Base-by-base conservation (phyloP, 2,329 filamentous ascomycete species). In the Monosporascus sp. region DNA sequence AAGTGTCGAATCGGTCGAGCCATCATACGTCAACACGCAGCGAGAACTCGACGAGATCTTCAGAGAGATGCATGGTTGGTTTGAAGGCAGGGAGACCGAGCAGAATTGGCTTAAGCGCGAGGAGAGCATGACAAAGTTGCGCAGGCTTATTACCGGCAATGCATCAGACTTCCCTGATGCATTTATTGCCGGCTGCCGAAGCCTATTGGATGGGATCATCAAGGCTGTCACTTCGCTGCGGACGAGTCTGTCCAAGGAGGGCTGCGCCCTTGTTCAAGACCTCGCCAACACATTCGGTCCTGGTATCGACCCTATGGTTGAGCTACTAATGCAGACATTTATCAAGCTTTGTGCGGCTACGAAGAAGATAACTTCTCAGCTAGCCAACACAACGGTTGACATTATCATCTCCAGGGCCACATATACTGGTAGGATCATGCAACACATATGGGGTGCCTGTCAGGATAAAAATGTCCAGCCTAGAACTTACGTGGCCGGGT, bases 391-490 rank as follows among this genome's bases (percentile, higher is more conserved):
- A 17, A 90, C 89, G 0, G 86, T 96, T n/a, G 87, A 94, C 60
- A 84, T 79, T 20, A 86, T 99, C 50, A 81, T 97, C 58, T 82
- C 84, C 57, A 86, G 87, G 61, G 87, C 88, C 31, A 87, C 91
- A 0, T 97, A 93, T 72, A 92, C 81, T 57, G 76, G 79, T 55
- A 87, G 91, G 27, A 79, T 97, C 57, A 81, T 97, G 78, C 89
- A 96, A 68, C 93, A 97, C 64, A 77, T 97, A 48, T 89, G 85
- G 76, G 74, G 76, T 51, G 92, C 93, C 24, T 88, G 83, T 57
- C 88, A 95, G 68, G 93, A 99, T 74, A 97, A 97, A 75, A 97
- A 97, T 65, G 87, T 92, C 2, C 88, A 94, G 65, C 87, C 92
- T 17, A 85, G 94, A 56, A 82, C 83, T 1, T 96, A 87, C 69